Percentiles rank a stretch among this genome's conserved stretches.
Conservation (phyloP, 257 asterid species). For the Forsythia suspensa region DNA sequence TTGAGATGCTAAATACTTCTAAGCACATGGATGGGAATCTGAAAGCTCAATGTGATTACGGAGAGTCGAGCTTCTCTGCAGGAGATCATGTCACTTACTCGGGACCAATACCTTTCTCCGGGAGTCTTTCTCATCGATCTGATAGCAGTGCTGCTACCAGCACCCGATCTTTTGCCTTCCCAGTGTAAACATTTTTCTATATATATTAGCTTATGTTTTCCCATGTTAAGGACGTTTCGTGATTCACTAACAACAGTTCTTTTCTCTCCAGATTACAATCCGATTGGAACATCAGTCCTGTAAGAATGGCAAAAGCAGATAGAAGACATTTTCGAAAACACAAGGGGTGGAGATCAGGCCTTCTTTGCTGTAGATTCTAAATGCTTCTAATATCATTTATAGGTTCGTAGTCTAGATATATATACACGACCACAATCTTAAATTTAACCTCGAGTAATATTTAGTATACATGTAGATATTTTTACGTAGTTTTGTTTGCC, state of each 20-base stretch:
- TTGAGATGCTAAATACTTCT: background rate
- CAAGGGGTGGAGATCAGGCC: slow-evolving; percentile 74
- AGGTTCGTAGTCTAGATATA: slow-evolving; percentile 42
- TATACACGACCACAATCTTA: slow-evolving; percentile 22
- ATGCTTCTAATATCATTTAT: slow-evolving; percentile 11
- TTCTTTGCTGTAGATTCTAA: slow-evolving; percentile 82
- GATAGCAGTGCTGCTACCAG: slow-evolving; percentile 63
- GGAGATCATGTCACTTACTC: slow-evolving; percentile 30
- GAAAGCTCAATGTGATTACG: slow-evolving; percentile 26
- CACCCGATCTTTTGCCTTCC: slow-evolving; percentile 68
- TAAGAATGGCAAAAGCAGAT: slow-evolving; percentile 63
- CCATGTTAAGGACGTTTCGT: background rate
- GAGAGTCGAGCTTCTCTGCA: slow-evolving; percentile 57
- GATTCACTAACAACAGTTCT: background rate
- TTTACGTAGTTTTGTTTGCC: slow-evolving; percentile 32
- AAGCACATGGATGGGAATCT: slow-evolving; percentile 7
- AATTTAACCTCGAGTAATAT: slow-evolving; percentile 7
- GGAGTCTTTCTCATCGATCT: slow-evolving; percentile 56
- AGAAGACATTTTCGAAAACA: slow-evolving; percentile 51
- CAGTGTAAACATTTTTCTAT: slow-evolving; percentile 40
- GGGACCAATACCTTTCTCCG: slow-evolving; percentile 43
- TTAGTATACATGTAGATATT: slow-evolving; percentile 41
- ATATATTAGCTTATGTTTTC: background rate
- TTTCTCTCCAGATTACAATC: slow-evolving; percentile 54
- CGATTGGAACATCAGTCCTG: slow-evolving; percentile 90